Evolutionary conservation across 208 protist species (phyloP).

Genomic region (Lotmaria passim): DNA sequence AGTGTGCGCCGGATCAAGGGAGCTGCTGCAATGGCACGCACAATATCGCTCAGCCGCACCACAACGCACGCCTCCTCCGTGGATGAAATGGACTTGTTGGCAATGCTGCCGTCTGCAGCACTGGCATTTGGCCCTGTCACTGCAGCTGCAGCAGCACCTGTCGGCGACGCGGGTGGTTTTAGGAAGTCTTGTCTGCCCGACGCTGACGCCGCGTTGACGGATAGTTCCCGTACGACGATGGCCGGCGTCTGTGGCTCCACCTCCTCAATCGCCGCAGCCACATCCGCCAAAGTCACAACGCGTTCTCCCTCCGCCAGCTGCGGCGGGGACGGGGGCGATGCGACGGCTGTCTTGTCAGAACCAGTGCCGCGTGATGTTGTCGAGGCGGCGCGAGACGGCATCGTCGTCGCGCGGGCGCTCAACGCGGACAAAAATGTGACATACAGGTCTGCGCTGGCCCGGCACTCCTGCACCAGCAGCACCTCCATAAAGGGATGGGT

Average conservation of each 20-base stretch:
- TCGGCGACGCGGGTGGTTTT: not conserved
- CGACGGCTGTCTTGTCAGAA: not conserved
- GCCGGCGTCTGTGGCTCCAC: constrained; percentile 75
- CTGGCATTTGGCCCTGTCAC: not conserved
- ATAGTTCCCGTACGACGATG: constrained; percentile 71
- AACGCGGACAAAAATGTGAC: constrained; percentile 50
- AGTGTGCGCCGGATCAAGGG: constrained; percentile 66
- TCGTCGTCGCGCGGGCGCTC: constrained; percentile 32
- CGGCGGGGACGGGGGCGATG: not conserved
- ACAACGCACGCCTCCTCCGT: constrained; percentile 29
- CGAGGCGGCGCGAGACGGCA: constrained; percentile 13
- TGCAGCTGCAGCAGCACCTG: too few relatives aligned
- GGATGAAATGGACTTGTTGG: not conserved
- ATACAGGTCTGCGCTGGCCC: constrained; percentile 60
- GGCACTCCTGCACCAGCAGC: constrained; percentile 78
- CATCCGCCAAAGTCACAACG: constrained; percentile 50
- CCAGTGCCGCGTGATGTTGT: not conserved
- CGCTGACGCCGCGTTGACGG: constrained; percentile 43
- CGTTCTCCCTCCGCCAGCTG: constrained; percentile 27
- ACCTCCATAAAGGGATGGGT: constrained; percentile 67
- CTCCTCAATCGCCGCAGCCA: constrained; percentile 53
- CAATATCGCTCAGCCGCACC: constrained; percentile 63
- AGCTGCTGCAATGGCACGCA: constrained; percentile 51
- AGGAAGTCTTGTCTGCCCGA: constrained; percentile 4
- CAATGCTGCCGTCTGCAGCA: not conserved